Percentiles rank a stretch among this genome's conserved stretches.
phyloP scores from a whole-genome alignment of 208 protist genomes.

The Zelonia costaricensis region DNA sequence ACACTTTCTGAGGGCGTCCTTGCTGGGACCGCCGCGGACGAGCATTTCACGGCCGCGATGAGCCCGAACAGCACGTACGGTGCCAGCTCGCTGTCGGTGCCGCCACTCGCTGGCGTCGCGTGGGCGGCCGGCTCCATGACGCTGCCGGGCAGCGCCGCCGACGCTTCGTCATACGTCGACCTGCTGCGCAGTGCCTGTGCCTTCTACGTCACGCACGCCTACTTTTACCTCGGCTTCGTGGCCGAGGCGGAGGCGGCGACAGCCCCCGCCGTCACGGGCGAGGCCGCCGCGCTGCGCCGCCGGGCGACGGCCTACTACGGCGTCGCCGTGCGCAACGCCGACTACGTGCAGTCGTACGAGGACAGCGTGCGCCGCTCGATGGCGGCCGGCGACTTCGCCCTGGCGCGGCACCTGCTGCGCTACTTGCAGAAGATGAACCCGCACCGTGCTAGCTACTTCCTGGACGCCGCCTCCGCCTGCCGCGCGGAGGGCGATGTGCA shows the following conservation, averaged over 20 bases:
- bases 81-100: neutral
- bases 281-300: conserved; percentile 19
- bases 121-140: conserved; percentile 15
- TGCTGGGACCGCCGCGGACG: neutral
- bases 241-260: conserved; percentile 18
- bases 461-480: conserved; percentile 63
- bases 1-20: conserved; percentile 31
- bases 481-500: conserved; percentile 44
- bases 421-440: conserved; percentile 65
- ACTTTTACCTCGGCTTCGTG: conserved; percentile 81
- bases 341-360: conserved; percentile 71
- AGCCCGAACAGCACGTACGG: neutral
- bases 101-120: conserved; percentile 13
- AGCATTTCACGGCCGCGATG: neutral
- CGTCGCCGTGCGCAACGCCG: conserved; percentile 36
- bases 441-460: conserved; percentile 58
- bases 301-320: conserved; percentile 47
- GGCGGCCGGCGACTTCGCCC: conserved; percentile 38
- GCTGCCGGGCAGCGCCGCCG: conserved; percentile 6
- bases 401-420: conserved; percentile 64
- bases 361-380: conserved; percentile 55
- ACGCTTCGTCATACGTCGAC: conserved; percentile 8
- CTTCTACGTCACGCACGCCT: conserved; percentile 75
- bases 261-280: conserved; percentile 5
- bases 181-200: conserved; percentile 18